These are phyloP conservation scores for Kodamaea leandrae DNA, from an alignment of 805 yeast species.

Conservation along the genomic window DNA sequence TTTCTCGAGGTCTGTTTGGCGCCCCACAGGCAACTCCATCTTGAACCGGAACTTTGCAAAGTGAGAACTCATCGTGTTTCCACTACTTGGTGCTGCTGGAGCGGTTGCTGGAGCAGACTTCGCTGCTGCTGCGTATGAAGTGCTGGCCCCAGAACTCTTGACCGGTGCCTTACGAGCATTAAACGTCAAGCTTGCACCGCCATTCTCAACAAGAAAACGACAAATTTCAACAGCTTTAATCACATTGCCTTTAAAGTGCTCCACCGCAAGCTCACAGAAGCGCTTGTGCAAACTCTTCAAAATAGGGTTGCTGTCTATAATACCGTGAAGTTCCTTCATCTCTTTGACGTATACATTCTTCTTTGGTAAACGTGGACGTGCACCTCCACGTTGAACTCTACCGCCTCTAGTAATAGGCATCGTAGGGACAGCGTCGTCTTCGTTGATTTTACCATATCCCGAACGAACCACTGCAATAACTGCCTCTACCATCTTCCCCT, in stretches of 20 bases:
- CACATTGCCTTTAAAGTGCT: slow-evolving; percentile 46
- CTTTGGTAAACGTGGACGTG: slow-evolving; percentile 8
- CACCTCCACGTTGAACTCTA: slow-evolving; percentile 32
- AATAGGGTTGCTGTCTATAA: slow-evolving; percentile 32
- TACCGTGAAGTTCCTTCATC: slow-evolving; percentile 28
- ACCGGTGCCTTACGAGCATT: background rate
- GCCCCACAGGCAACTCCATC: slow-evolving; percentile 3
- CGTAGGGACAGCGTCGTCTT: background rate
- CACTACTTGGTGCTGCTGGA: background rate
- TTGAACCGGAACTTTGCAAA: slow-evolving; percentile 9
- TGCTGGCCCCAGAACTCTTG: background rate
- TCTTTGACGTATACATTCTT: slow-evolving; percentile 16
- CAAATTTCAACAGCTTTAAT: slow-evolving; percentile 37
- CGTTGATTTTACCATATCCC: slow-evolving; percentile 1
- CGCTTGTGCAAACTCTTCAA: slow-evolving; percentile 35
- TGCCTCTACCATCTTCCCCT: slow-evolving; percentile 28
- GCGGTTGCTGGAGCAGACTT: background rate
- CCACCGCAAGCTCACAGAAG: slow-evolving; percentile 40
- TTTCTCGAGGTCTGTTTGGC: background rate
- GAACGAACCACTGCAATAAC: slow-evolving; percentile 33
- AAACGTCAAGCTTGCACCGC: slow-evolving; percentile 24
- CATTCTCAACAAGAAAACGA: slow-evolving; percentile 28
- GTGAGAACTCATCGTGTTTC: slow-evolving; percentile 3
- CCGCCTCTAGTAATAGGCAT: slow-evolving; percentile 20
- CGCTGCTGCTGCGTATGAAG: slow-evolving; percentile 4